Conservation (phyloP, 2,329 filamentous ascomycete genomes). For the Aspergillus brunneoviolaceus region DNA sequence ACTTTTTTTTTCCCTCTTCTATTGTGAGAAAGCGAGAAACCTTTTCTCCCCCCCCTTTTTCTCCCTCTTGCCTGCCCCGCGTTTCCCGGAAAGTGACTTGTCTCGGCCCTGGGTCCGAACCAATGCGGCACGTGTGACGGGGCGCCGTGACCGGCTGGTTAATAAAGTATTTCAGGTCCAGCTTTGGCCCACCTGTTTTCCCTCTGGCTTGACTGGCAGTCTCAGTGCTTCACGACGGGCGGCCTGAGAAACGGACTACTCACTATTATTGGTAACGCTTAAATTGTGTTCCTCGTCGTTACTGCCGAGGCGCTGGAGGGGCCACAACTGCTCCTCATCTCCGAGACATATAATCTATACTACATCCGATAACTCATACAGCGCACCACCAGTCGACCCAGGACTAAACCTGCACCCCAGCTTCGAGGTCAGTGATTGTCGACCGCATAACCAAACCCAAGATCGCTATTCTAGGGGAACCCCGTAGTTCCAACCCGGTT, state of each 20-base stretch:
- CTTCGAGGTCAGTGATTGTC: too few relatives aligned
- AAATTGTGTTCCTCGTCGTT: neutral
- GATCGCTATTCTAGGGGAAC: too few relatives aligned
- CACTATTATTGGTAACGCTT: neutral
- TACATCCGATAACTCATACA: neutral
- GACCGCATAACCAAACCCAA: too few relatives aligned
- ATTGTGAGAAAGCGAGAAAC: neutral
- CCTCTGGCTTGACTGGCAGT: neutral
- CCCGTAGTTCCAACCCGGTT: too few relatives aligned
- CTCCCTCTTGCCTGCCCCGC: constrained; percentile 4
- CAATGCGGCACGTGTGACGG: constrained; percentile 15
- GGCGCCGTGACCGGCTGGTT: constrained; percentile 1
- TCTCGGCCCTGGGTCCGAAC: constrained; percentile 10
- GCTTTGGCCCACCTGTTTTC: neutral
- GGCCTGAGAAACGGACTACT: neutral
- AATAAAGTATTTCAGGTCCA: neutral
- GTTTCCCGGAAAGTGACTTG: constrained; percentile 5
- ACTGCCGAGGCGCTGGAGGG: neutral
- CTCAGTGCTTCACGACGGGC: neutral
- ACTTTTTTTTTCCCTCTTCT: neutral
- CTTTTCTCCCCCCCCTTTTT: neutral
- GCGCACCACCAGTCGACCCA: neutral
- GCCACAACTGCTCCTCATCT: neutral
- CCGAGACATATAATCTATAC: neutral
- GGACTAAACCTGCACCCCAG: neutral